These are phyloP conservation scores for Torrubiellomyces zombiae DNA, from an alignment of 2,329 filamentous ascomycete genomes.

Conservation along the genomic window DNA sequence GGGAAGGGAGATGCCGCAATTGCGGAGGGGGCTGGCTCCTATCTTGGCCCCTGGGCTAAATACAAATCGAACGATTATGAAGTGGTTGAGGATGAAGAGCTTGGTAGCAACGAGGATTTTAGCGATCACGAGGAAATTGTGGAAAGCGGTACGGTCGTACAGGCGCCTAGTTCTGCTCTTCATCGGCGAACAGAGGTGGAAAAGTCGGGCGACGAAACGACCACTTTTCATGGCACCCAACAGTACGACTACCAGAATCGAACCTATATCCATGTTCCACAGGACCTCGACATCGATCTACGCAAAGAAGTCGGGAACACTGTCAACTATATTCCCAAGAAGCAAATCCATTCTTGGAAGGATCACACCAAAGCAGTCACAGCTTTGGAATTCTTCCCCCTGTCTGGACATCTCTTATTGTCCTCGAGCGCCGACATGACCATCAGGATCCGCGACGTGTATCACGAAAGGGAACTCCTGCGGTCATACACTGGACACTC, in stretches of 20 bases:
- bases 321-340: conserved; percentile 91
- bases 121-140: conserved; percentile 56
- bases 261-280: conserved; percentile 95
- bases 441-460: conserved; percentile 88
- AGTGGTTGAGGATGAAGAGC: conserved; percentile 56
- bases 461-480: conserved; percentile 74
- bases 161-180: conserved; percentile 36
- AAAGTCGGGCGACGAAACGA: conserved; percentile 56
- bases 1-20: conserved; percentile 70
- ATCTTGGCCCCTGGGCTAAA: conserved; percentile 87
- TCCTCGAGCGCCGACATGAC: conserved; percentile 82
- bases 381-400: conserved; percentile 76
- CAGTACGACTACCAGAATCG: conserved; percentile 87
- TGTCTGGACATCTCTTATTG: conserved; percentile 72
- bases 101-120: conserved; percentile 66
- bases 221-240: conserved; percentile 68
- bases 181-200: conserved; percentile 40
- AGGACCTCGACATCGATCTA: conserved; percentile 75
- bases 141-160: conserved; percentile 44
- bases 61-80: conserved; percentile 61
- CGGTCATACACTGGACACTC: conserved; percentile 84
- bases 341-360: conserved; percentile 80
- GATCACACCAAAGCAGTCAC: conserved; percentile 72
- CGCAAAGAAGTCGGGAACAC: conserved; percentile 61
- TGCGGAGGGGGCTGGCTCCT: conserved; percentile 73